These are phyloP conservation scores for Ophiostoma pallidulum DNA, from an alignment of 2,329 filamentous ascomycete species.

Conservation along the genomic window DNA sequence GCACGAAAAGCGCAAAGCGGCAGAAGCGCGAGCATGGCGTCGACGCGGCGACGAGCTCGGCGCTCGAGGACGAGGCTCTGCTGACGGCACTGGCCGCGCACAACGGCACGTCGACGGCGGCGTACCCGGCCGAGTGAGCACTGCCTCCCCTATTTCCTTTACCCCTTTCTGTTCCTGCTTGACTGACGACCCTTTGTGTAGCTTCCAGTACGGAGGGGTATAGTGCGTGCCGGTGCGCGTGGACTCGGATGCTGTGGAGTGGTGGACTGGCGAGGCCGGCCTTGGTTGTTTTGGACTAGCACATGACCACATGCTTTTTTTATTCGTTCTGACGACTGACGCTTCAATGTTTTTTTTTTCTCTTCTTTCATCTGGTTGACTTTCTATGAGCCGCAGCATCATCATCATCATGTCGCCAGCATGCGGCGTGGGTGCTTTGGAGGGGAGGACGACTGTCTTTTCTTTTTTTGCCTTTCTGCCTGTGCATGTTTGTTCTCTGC, in stretches of 20 bases:
- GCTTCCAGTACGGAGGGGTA: conserved; percentile 12
- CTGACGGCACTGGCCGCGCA: conserved; percentile 36
- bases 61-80: conserved; percentile 39
- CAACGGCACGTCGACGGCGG: conserved; percentile 27
- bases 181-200: background rate
- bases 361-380: no score
- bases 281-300: no score
- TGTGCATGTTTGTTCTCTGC: no score
- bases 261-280: no score
- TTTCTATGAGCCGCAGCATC: no score
- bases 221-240: background rate
- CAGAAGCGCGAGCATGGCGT: no score
- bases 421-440: no score
- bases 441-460: background rate
- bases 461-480: background rate
- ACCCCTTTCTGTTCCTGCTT: no score
- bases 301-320: no score
- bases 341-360: background rate
- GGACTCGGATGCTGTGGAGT: no score
- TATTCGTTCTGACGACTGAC: no score
- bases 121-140: conserved; percentile 36
- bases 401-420: no score
- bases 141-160: background rate
- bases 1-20: conserved; percentile 33
- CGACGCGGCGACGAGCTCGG: conserved; percentile 26